Percentiles rank a stretch among this genome's conserved stretches.
phyloP scores from a whole-genome alignment of 768 basidiomycete genomes.

The Rhizopogon vesiculosus region DNA sequence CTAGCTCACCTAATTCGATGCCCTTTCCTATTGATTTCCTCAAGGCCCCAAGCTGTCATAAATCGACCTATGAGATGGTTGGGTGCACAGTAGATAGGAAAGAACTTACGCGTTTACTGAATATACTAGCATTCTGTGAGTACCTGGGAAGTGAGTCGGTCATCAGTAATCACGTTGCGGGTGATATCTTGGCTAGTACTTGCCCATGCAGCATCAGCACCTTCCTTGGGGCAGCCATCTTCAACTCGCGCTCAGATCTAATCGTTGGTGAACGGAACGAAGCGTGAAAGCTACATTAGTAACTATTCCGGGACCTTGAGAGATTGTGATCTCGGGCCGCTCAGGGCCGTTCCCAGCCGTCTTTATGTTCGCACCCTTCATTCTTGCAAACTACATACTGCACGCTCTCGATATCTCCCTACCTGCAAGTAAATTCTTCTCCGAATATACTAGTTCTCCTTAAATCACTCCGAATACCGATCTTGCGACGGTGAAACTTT shows the following conservation, averaged over 20 bases:
- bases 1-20: conserved; percentile 54
- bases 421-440: neutral
- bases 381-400: neutral
- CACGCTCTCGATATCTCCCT: neutral
- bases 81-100: neutral
- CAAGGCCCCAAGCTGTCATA: conserved; percentile 59
- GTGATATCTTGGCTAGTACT: conserved; percentile 6
- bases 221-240: conserved; percentile 24
- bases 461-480: conserved; percentile 61
- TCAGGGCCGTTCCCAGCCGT: neutral
- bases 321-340: neutral
- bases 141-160: conserved; percentile 36
- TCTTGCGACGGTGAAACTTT: conserved; percentile 51
- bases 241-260: neutral
- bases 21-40: conserved; percentile 63
- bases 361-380: neutral
- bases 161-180: neutral
- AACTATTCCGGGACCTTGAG: too few relatives aligned
- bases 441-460: neutral
- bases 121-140: conserved; percentile 65
- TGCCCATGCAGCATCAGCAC: conserved; percentile 45
- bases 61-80: neutral
- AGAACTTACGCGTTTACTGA: conserved; percentile 62
- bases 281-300: too few relatives aligned
- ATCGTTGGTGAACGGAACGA: too few relatives aligned